These are phyloP conservation scores for Cucurbita pepo DNA, from an alignment of 306 rosid genomes.

Conservation along the genomic window DNA sequence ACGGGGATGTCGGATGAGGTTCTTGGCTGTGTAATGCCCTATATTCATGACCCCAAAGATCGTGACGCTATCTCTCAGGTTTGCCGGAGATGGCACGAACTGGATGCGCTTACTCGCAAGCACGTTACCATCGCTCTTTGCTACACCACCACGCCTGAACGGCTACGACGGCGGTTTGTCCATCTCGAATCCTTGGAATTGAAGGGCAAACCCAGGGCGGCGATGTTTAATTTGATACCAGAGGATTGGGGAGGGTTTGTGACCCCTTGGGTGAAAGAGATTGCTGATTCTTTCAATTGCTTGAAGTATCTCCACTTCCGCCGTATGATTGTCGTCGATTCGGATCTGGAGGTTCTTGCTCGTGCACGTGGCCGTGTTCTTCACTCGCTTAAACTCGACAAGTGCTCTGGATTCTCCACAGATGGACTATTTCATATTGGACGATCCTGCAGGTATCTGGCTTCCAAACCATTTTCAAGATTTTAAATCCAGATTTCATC, in stretches of 20 bases:
- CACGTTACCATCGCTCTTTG: slow-evolving; percentile 91
- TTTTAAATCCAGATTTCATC: not conserved
- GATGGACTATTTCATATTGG: slow-evolving; percentile 55
- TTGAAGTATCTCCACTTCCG: slow-evolving; percentile 69
- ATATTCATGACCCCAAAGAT: slow-evolving; percentile 63
- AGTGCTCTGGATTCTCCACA: slow-evolving; percentile 88
- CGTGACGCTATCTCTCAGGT: slow-evolving; percentile 72
- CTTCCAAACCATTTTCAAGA: not conserved
- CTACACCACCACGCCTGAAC: slow-evolving; percentile 68
- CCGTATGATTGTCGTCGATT: slow-evolving; percentile 79
- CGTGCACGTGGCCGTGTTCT: slow-evolving; percentile 51
- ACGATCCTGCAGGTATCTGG: slow-evolving; percentile 56
- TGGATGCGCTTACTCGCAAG: slow-evolving; percentile 78
- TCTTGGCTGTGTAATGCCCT: slow-evolving; percentile 58
- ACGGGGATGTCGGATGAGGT: slow-evolving; percentile 39
- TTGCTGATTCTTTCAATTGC: slow-evolving; percentile 40
- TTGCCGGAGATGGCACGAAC: slow-evolving; percentile 75
- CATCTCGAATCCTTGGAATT: slow-evolving; percentile 66
- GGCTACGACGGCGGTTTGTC: slow-evolving; percentile 46
- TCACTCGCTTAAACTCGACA: slow-evolving; percentile 58
- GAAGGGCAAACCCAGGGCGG: slow-evolving; percentile 91
- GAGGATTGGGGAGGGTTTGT: slow-evolving; percentile 97
- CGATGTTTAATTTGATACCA: slow-evolving; percentile 87
- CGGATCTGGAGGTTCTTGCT: slow-evolving; percentile 64
- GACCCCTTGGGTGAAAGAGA: slow-evolving; percentile 70